A percentile compares a stretch with the other conserved stretches of the same genome.
These are phyloP conservation scores for Erythrobasidium hasegawianum DNA, from an alignment of 1,284 basidiomycete genomes.

Conservation along the genomic window DNA sequence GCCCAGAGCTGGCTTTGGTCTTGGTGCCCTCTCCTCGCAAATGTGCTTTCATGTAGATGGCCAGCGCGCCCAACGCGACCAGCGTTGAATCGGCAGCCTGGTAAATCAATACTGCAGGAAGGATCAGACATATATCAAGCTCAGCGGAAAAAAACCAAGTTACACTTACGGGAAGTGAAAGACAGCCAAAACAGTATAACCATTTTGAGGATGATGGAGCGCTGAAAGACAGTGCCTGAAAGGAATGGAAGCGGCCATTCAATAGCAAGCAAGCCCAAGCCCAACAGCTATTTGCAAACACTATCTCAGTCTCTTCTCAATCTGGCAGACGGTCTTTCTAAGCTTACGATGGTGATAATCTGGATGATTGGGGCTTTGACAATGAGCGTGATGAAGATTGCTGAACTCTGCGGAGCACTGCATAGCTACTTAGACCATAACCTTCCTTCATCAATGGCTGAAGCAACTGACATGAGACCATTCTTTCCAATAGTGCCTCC, in stretches of 20 bases:
- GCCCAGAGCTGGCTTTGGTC: background rate
- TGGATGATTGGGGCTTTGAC: slow-evolving; percentile 70
- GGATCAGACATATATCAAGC: background rate
- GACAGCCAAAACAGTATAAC: slow-evolving; percentile 33
- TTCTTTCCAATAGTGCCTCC: slow-evolving; percentile 56
- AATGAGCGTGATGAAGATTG: slow-evolving; percentile 65
- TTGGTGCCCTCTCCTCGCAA: slow-evolving; percentile 3
- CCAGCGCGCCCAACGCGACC: slow-evolving; percentile 34
- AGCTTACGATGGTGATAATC: slow-evolving; percentile 56
- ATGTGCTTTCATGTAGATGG: slow-evolving; percentile 27
- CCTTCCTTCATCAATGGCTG: background rate
- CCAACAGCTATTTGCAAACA: slow-evolving; percentile 51
- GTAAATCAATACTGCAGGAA: slow-evolving; percentile 33
- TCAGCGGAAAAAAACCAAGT: background rate
- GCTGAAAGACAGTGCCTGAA: slow-evolving; percentile 10
- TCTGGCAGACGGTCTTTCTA: too few species aligned
- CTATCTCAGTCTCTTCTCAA: too few species aligned
- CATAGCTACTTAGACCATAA: background rate
- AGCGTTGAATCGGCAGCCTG: slow-evolving; percentile 38
- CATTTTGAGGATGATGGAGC: slow-evolving; percentile 17
- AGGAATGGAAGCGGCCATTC: slow-evolving; percentile 52
- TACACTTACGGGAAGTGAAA: slow-evolving; percentile 35
- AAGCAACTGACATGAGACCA: slow-evolving; percentile 66
- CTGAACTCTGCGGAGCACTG: slow-evolving; percentile 60
- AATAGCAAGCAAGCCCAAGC: slow-evolving; percentile 59